These are phyloP conservation scores for Alternaria brassicae DNA, from an alignment of 2,329 filamentous ascomycete genomes.

Conservation along the genomic window DNA sequence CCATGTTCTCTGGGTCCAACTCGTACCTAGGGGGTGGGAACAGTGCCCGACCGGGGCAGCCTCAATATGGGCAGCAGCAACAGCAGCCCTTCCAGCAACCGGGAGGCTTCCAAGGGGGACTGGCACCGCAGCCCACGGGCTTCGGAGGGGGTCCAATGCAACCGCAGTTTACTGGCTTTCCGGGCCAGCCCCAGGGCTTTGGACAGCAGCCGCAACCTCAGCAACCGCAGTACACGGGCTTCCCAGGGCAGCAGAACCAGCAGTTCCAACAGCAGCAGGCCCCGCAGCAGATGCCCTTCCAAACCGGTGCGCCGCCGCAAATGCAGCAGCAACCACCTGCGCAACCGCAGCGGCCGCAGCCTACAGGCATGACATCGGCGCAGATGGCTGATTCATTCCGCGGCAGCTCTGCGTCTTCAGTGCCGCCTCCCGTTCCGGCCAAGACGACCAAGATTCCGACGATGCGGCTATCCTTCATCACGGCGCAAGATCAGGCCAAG, in stretches of 20 bases:
- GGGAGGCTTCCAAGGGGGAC: slow-evolving; percentile 58
- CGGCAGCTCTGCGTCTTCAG: slow-evolving; percentile 40
- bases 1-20: slow-evolving; percentile 91
- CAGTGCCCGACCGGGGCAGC: slow-evolving; percentile 71
- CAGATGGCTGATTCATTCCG: slow-evolving; percentile 71
- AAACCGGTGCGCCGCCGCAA: slow-evolving; percentile 59
- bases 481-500: slow-evolving; percentile 90
- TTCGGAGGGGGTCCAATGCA: slow-evolving; percentile 60
- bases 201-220: slow-evolving; percentile 55
- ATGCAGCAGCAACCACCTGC: slow-evolving; percentile 63
- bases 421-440: slow-evolving; percentile 68
- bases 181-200: slow-evolving; percentile 55
- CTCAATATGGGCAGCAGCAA: slow-evolving; percentile 56
- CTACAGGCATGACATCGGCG: slow-evolving; percentile 67
- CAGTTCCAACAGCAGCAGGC: slow-evolving; percentile 61
- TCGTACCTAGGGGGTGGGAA: slow-evolving; percentile 82
- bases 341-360: slow-evolving; percentile 59
- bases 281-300: slow-evolving; percentile 55
- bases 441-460: slow-evolving; percentile 84
- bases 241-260: slow-evolving; percentile 53
- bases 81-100: slow-evolving; percentile 61
- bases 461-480: slow-evolving; percentile 94
- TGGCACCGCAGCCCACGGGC: slow-evolving; percentile 60
- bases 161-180: slow-evolving; percentile 59
- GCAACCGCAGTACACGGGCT: slow-evolving; percentile 57